These are phyloP conservation scores for Penicillium occitanis DNA, from an alignment of 2,329 filamentous ascomycete species.

Conservation along the genomic window DNA sequence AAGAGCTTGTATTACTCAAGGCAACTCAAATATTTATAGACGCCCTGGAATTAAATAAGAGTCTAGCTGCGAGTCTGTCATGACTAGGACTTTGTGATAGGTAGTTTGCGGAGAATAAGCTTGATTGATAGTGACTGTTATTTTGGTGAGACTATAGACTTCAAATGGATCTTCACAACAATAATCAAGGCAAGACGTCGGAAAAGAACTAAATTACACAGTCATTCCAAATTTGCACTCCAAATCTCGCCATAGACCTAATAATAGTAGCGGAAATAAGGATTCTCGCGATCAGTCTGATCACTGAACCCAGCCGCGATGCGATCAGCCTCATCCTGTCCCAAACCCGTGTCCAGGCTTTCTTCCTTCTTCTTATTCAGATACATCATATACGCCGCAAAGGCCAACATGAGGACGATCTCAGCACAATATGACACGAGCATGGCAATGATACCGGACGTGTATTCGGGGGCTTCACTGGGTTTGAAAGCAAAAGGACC, in stretches of 20 bases:
- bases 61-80: not conserved
- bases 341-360: not conserved
- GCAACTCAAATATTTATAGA: not conserved
- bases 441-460: conserved; percentile 21
- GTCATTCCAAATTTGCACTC: not conserved
- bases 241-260: not conserved
- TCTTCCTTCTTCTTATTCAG: not conserved
- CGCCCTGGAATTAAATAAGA: too few relatives aligned
- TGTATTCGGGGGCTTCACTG: conserved; percentile 19
- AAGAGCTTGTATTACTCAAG: not conserved
- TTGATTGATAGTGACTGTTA: not conserved
- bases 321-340: not conserved
- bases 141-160: not conserved
- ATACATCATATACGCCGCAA: not conserved
- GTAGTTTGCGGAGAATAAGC: not conserved
- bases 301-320: not conserved
- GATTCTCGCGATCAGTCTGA: not conserved
- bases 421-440: conserved; percentile 20
- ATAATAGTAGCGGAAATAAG: not conserved
- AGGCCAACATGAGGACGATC: not conserved
- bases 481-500: conserved; percentile 18
- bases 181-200: not conserved
- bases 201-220: not conserved
- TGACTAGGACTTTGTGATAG: not conserved
- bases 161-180: not conserved